Evolutionary conservation across 257 asterid genomes (phyloP).

Genomic region (Linderniella brevidens): DNA sequence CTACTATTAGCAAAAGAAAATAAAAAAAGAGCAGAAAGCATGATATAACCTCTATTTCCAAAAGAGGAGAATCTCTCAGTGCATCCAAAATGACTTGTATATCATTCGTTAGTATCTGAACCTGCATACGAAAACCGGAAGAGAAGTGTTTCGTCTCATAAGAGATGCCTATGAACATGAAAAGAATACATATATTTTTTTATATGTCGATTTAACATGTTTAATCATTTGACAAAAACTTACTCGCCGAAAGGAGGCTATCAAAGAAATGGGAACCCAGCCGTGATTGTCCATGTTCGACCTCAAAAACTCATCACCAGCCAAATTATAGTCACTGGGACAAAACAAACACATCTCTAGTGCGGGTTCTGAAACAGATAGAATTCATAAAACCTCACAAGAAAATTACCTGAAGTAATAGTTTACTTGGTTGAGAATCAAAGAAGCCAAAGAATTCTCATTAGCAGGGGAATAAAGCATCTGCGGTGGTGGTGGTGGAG

Average conservation of each 20-base stretch:
- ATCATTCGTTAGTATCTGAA: slow-evolving; percentile 39
- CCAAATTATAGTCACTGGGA: slow-evolving; percentile 62
- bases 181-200: not conserved
- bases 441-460: slow-evolving; percentile 22
- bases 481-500: slow-evolving; percentile 24
- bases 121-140: slow-evolving; percentile 28
- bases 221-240: slow-evolving; percentile 14
- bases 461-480: slow-evolving; percentile 22
- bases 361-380: slow-evolving; percentile 2
- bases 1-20: not conserved
- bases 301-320: slow-evolving; percentile 50
- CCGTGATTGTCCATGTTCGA: slow-evolving; percentile 65
- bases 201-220: not conserved
- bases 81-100: slow-evolving; percentile 50
- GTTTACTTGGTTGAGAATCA: slow-evolving; percentile 58
- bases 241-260: slow-evolving; percentile 74
- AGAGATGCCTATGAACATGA: slow-evolving; percentile 9
- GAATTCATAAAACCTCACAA: slow-evolving; percentile 1
- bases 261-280: slow-evolving; percentile 58
- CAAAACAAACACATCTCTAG: slow-evolving; percentile 10
- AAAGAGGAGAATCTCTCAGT: slow-evolving; percentile 33
- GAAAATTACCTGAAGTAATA: slow-evolving; percentile 64
- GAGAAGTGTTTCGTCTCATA: slow-evolving; percentile 17
- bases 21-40: not conserved
- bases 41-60: slow-evolving; percentile 57